Evolutionary conservation across 768 basidiomycete species (phyloP).

Genomic region (Tylopilus cervinicoccineus): DNA sequence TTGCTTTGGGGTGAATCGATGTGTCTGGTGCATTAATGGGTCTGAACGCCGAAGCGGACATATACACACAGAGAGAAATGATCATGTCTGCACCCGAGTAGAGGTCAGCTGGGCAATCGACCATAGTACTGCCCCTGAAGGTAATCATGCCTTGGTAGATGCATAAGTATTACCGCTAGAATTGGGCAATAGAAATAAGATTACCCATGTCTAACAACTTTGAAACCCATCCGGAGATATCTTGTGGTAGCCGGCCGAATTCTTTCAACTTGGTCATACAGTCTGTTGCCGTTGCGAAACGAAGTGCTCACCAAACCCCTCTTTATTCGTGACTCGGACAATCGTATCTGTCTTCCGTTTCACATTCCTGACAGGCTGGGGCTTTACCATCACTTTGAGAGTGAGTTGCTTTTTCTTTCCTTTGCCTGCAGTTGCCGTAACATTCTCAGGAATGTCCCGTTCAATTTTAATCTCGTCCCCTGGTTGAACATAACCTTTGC

Average conservation of each 20-base stretch:
- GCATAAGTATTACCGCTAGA: background rate
- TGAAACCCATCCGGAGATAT: conserved; percentile 68
- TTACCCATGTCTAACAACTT: conserved; percentile 68
- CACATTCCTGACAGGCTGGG: conserved; percentile 41
- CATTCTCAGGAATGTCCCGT: conserved; percentile 46
- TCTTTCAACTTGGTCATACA: conserved; percentile 39
- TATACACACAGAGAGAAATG: conserved; percentile 68
- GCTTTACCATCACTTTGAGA: conserved; percentile 62
- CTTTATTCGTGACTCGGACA: conserved; percentile 59
- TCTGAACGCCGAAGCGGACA: conserved; percentile 67
- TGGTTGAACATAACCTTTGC: conserved; percentile 61
- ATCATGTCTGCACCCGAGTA: conserved; percentile 75
- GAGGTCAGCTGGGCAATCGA: conserved; percentile 71
- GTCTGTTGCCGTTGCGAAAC: background rate
- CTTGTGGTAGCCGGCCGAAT: conserved; percentile 72
- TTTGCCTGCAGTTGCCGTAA: conserved; percentile 26
- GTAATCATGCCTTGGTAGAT: conserved; percentile 52
- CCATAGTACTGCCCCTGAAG: conserved; percentile 64
- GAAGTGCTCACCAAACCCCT: conserved; percentile 56
- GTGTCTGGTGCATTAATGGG: conserved; percentile 35
- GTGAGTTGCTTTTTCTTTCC: conserved; percentile 60
- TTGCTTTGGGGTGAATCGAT: conserved; percentile 25
- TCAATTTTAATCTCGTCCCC: conserved; percentile 60
- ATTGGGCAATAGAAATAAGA: conserved; percentile 1
- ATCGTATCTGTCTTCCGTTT: conserved; percentile 60